phyloP scores from a whole-genome alignment of 2,329 filamentous ascomycete species.

The Epichloe scottii region DNA sequence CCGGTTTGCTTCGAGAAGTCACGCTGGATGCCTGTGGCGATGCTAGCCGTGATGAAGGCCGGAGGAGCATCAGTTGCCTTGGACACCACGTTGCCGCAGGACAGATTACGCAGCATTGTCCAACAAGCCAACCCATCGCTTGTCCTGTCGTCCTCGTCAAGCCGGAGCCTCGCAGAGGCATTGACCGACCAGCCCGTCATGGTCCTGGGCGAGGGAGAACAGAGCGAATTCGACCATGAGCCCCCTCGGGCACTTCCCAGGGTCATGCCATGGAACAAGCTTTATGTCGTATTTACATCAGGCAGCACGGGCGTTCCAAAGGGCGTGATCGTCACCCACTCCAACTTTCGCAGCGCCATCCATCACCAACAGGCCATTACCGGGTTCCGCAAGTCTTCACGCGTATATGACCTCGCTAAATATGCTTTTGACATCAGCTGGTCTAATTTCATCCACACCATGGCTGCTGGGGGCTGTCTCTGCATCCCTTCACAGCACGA shows the following conservation, averaged over 20 bases:
- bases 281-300: conserved; percentile 8
- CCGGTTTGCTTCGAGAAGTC: conserved; percentile 14
- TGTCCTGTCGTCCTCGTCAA: neutral
- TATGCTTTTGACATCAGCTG: conserved; percentile 40
- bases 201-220: neutral
- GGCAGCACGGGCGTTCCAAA: conserved; percentile 10
- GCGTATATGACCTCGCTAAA: conserved; percentile 30
- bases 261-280: neutral
- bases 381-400: conserved; percentile 8
- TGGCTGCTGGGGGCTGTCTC: conserved; percentile 33
- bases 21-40: conserved; percentile 10
- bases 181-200: neutral
- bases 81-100: conserved; percentile 13
- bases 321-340: conserved; percentile 10
- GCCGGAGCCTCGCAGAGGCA: neutral
- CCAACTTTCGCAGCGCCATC: conserved; percentile 7
- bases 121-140: conserved; percentile 1
- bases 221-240: neutral
- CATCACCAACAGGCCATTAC: conserved; percentile 6
- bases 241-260: neutral
- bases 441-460: conserved; percentile 36
- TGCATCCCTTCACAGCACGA: conserved; percentile 29
- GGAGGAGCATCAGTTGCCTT: conserved; percentile 17
- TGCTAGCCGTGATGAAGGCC: conserved; percentile 15
- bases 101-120: conserved; percentile 8